These are phyloP conservation scores for Neopestalotiopsis sp. DNA, from an alignment of 2,329 filamentous ascomycete species.

Conservation along the genomic window DNA sequence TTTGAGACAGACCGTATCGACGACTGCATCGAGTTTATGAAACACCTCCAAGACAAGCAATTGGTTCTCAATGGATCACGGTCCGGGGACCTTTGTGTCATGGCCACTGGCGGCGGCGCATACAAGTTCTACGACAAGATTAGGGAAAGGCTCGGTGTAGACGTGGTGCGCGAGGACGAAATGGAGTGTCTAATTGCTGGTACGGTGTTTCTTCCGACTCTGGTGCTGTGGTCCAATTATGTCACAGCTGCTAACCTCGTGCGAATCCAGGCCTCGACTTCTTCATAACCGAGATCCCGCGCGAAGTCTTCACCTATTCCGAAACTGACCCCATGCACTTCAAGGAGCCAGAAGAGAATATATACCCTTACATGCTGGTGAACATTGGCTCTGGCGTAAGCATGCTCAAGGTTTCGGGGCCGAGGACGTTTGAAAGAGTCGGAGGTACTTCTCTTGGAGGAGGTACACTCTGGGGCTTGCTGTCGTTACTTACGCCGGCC, in stretches of 20 bases:
- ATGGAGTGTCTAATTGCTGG: conserved; percentile 98
- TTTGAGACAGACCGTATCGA: conserved; percentile 97
- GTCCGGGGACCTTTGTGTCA: conserved; percentile 80
- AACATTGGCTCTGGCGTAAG: conserved; percentile 98
- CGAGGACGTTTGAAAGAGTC: conserved; percentile 84
- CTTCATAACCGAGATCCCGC: conserved; percentile 97
- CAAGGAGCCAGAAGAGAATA: conserved; percentile 74
- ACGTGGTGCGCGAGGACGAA: conserved; percentile 92
- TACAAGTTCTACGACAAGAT: conserved; percentile 98
- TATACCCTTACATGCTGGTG: conserved; percentile 96
- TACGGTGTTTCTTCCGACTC: conserved; percentile 42
- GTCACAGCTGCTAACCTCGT: too few species aligned
- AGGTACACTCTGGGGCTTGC: conserved; percentile 95
- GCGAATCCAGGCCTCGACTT: conserved; percentile 81
- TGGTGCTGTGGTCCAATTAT: too few species aligned
- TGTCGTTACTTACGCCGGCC: conserved; percentile 91
- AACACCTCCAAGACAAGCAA: conserved; percentile 83
- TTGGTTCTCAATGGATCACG: conserved; percentile 74
- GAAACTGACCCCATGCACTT: conserved; percentile 92
- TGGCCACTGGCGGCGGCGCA: conserved; percentile 94
- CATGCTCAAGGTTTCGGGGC: conserved; percentile 95
- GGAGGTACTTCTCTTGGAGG: conserved; percentile 94
- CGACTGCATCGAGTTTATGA: conserved; percentile 91
- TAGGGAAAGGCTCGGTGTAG: conserved; percentile 79
- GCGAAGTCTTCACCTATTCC: conserved; percentile 96